Conservation (phyloP, 2,329 filamentous ascomycete genomes). For the Aspergillus bombycis region DNA sequence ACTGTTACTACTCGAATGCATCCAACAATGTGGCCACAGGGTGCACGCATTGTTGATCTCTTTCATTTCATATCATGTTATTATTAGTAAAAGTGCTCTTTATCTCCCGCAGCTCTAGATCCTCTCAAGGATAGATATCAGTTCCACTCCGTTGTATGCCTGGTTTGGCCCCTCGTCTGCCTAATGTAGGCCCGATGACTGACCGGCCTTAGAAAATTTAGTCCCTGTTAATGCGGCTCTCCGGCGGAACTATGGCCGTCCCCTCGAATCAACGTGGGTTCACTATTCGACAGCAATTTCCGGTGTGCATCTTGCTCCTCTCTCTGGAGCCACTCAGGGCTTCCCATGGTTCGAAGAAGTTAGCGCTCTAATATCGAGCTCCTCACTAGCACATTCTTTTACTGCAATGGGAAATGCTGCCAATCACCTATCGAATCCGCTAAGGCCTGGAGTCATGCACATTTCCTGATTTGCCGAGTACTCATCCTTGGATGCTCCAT, state of each 20-base stretch:
- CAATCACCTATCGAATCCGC: neutral
- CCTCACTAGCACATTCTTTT: neutral
- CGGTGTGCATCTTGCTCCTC: neutral
- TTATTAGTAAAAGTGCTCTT: neutral
- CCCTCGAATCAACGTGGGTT: neutral
- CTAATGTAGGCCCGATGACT: neutral
- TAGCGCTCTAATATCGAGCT: neutral
- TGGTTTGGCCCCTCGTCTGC: neutral
- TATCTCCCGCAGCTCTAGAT: neutral
- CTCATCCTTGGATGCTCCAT: neutral
- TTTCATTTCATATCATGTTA: neutral
- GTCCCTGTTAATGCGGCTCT: constrained; percentile 4
- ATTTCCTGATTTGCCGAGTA: neutral
- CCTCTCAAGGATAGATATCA: neutral
- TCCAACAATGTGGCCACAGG: neutral
- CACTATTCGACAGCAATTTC: neutral
- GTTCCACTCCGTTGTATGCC: neutral
- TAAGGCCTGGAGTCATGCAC: neutral
- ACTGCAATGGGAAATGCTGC: neutral
- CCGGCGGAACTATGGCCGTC: neutral
- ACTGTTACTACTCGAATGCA: neutral
- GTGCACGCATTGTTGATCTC: neutral
- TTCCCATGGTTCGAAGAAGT: constrained; percentile 3
- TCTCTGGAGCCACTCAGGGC: constrained; percentile 2
- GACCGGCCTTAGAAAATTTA: neutral